Conservation (phyloP, 352 stramenopile genomes). For the Globisporangium alternatum region DNA sequence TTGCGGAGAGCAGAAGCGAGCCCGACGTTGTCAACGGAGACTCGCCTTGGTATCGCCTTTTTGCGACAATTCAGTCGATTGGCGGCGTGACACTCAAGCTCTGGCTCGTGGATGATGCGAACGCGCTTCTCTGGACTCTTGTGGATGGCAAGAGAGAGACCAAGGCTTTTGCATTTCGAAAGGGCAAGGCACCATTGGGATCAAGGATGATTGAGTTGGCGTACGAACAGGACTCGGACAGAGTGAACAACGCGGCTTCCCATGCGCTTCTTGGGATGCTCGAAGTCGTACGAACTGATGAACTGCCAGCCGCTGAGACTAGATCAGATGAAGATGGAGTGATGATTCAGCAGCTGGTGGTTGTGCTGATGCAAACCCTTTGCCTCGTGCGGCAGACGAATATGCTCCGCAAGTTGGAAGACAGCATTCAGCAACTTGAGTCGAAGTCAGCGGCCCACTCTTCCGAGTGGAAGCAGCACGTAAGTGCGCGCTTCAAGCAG, state of each 20-base stretch:
- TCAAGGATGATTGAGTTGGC: neutral
- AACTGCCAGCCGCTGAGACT: neutral
- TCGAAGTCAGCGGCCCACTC: neutral
- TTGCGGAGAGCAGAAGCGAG: neutral
- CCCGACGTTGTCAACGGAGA: neutral
- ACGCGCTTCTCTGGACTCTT: neutral
- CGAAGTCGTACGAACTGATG: neutral
- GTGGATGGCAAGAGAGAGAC: neutral
- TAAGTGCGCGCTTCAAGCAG: neutral
- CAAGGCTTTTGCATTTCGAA: neutral
- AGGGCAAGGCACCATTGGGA: neutral
- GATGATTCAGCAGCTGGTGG: constrained; percentile 1
- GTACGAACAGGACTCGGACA: neutral
- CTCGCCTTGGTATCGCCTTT: neutral
- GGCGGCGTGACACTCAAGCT: neutral
- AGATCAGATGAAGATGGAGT: neutral
- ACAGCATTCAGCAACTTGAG: neutral
- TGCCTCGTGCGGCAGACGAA: neutral
- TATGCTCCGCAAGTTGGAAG: neutral
- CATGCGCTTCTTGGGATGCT: neutral
- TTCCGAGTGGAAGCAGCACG: neutral
- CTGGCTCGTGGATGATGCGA: constrained; percentile 3
- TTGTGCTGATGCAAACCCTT: constrained; percentile 1
- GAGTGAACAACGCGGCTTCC: neutral
- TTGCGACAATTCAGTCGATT: neutral